Evolutionary conservation across 2,329 filamentous ascomycete genomes (phyloP), one percentile per base, ranked within the genome.

Genomic region (Nectriaceae sp.): DNA sequence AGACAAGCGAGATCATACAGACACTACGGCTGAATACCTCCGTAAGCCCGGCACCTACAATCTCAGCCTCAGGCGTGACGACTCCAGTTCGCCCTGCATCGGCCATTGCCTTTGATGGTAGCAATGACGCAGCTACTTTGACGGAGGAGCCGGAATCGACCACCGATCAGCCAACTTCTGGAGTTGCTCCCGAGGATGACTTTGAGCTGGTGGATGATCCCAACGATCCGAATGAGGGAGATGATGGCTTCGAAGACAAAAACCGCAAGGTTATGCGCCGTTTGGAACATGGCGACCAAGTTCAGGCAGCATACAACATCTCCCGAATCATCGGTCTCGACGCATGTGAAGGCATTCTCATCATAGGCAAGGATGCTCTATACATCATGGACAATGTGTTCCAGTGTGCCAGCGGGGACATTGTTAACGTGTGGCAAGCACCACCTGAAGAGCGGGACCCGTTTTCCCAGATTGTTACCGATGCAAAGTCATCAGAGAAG

Each of bases 371-470:
- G 68, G 88, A 93, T 59, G 88, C 85, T 40, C 79, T 99, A 15
- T 99, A 99, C 65, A 87, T 99, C 57, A 88, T 97, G 70, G 94
- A 99, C 70, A 93, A 94, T 59, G 93, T 96, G 63, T 97, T 99
- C 66, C 93, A 97, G 64, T 85, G 93, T 54, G 86, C 89, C 2
- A 94, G 97, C 63, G 93, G 93, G 11, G 95, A 99, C 66, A 97
- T 99, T 63, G 90, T 99, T 50, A 93, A 96, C 61, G 92, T 96
- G 8, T 93, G 89, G 83, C 91, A 97, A 69, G 95, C 94, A 2
- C 91, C 93, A 0, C 75, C 82, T 1, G 92, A 97, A 57, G 95
- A 99, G 70, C 86, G 94, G 19, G 94, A 99, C 62, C 90, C 91
- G 1, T 99, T 97, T 65, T 87, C 96, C 16, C 90, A 95, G 62